Base-by-base conservation (phyloP, 257 asterid species). In the Petunia secreta region DNA sequence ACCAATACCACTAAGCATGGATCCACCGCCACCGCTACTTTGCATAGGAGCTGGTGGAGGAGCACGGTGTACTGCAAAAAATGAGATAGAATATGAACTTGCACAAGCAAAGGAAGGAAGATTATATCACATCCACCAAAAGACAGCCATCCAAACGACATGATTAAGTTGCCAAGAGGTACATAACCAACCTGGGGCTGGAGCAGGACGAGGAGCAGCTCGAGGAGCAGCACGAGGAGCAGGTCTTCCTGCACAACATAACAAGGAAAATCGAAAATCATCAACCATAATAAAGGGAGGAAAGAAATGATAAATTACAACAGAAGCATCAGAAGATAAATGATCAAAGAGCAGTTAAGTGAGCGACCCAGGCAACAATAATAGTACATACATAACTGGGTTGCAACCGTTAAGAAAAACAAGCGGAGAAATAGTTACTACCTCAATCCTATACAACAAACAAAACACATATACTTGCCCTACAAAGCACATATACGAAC, bases 41-140 rank as follows among this genome's bases (percentile, higher is more conserved):
- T 90, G 96, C 78, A 43, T 88, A n/a, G 92, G 90, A 63, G 96
- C 89, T 48, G 98, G 97, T 71, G 96, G 94, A 79, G 98, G 95
- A 78, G 75, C 74, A 78, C 25, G 63, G 60, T 78, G 39, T 16
- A 46, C 81, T 78, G 75, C 69, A 39, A 69, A 48, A 43, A 58
- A 25, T 13, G 58, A 62, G 44, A 78, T 14, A 57, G 68, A 38
- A n/a, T 15, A 57, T 68, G 76, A 68, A 68, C 16, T n/a, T 4
- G 40, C 76, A 44, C 40, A 8, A 34, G 40, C 9, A 15, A 44
- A 16, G 58, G 58, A 44, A 68, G 40, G n/a, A 43, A 46, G 16
- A 5, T 16, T 8, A 69, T 16, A 46, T 39, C 25, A 50, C 37
- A 60, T 59, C 39, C 0, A 25, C 65, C 37, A 25, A 60, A 60